These are phyloP conservation scores for Lactarius trivialis DNA, from an alignment of 768 basidiomycete species.

Conservation along the genomic window DNA sequence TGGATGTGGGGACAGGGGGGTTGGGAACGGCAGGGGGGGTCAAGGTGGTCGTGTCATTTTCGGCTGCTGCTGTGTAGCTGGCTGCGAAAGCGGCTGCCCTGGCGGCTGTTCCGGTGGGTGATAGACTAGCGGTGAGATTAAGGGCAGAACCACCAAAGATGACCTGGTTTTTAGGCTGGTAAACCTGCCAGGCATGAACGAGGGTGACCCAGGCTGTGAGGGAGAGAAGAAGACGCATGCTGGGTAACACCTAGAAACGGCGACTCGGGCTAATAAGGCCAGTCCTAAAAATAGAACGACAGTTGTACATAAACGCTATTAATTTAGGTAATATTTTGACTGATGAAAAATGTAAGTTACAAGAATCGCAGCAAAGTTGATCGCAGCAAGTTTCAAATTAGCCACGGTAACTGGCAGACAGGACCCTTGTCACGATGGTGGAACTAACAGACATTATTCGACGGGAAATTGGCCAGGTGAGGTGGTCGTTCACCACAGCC, in stretches of 20 bases:
- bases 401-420: no score
- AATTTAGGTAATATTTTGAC: background rate
- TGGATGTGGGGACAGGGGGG: constrained; percentile 37
- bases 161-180: constrained; percentile 21
- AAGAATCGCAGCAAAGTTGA: no score
- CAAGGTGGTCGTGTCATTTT: constrained; percentile 47
- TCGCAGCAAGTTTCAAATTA: no score
- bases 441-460: constrained; percentile 20
- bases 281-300: background rate
- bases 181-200: background rate
- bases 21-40: constrained; percentile 46
- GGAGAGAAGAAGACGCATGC: background rate
- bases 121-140: constrained; percentile 9
- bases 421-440: background rate
- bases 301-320: background rate
- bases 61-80: constrained; percentile 41
- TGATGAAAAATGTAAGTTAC: no score
- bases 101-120: background rate
- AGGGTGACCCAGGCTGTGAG: background rate
- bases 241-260: background rate
- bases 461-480: constrained; percentile 29
- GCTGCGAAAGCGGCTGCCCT: constrained; percentile 36
- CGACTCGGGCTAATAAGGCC: background rate
- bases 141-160: constrained; percentile 18
- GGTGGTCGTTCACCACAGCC: background rate